phyloP scores from a whole-genome alignment of 257 asterid genomes.

The Jasminum sambac region DNA sequence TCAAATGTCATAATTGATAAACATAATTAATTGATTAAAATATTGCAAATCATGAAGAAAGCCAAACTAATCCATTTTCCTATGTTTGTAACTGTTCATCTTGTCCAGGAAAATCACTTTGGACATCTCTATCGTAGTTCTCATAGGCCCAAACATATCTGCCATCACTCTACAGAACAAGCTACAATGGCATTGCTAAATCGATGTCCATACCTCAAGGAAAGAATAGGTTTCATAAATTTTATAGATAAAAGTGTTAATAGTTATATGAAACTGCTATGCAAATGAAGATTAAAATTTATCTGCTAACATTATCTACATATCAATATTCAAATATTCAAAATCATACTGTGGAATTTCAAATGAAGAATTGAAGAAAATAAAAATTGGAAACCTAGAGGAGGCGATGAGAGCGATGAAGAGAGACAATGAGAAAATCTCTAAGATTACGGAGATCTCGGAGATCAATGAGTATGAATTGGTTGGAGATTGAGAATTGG shows the following conservation, averaged over 20 bases:
- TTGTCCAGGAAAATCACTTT: constrained; percentile 94
- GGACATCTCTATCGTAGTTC: constrained; percentile 95
- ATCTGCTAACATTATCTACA: too few species aligned
- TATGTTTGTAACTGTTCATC: constrained; percentile 42
- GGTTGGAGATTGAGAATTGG: too few species aligned
- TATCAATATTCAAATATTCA: too few species aligned
- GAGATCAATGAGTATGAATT: too few species aligned
- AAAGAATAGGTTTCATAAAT: constrained; percentile 10
- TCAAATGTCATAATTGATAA: neutral
- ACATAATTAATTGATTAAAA: neutral
- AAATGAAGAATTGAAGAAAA: too few species aligned
- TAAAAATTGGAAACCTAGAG: too few species aligned
- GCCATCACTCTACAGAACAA: constrained; percentile 85
- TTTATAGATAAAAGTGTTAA: constrained; percentile 12
- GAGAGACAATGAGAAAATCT: too few species aligned
- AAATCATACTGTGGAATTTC: too few species aligned
- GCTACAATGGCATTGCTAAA: constrained; percentile 98
- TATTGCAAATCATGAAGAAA: neutral
- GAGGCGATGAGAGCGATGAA: too few species aligned
- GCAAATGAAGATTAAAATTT: too few species aligned
- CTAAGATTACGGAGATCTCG: too few species aligned
- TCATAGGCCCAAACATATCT: constrained; percentile 98
- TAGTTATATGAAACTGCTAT: constrained; percentile 7
- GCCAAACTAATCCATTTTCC: constrained; percentile 6
- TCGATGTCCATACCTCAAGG: constrained; percentile 86